Evolutionary conservation across 108 stramenopile genomes (phyloP).

Genomic region (Pseudonitzschia multistriata): DNA sequence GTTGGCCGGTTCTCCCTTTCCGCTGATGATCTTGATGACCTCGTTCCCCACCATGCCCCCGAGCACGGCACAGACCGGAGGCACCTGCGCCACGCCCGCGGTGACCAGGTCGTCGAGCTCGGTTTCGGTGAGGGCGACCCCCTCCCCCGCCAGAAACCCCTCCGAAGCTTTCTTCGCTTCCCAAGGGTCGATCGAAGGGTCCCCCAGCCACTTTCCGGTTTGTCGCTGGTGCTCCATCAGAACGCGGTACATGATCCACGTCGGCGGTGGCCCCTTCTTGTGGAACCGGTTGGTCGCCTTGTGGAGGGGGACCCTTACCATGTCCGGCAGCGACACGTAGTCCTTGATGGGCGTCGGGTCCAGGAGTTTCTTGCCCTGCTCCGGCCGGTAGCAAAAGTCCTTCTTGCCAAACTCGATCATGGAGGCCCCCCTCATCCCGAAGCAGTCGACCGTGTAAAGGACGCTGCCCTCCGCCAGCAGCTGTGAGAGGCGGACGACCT

Average conservation of each 20-base stretch:
- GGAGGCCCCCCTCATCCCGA: slow-evolving; percentile 78
- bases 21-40: slow-evolving; percentile 88
- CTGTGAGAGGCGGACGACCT: slow-evolving; percentile 62
- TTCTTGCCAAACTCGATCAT: slow-evolving; percentile 76
- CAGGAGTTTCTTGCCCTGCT: slow-evolving; percentile 78
- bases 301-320: slow-evolving; percentile 46
- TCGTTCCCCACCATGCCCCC: slow-evolving; percentile 95
- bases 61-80: slow-evolving; percentile 88
- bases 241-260: slow-evolving; percentile 59
- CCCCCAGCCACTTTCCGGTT: slow-evolving; percentile 25
- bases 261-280: slow-evolving; percentile 50
- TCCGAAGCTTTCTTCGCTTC: background rate
- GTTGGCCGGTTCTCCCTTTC: slow-evolving; percentile 90
- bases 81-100: slow-evolving; percentile 71
- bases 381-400: slow-evolving; percentile 59
- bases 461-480: slow-evolving; percentile 26
- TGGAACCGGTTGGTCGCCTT: slow-evolving; percentile 70
- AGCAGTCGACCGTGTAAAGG: slow-evolving; percentile 76
- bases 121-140: slow-evolving; percentile 5
- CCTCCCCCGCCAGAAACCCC: slow-evolving; percentile 18
- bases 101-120: slow-evolving; percentile 36
- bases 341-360: slow-evolving; percentile 49
- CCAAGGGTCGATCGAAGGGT: background rate
- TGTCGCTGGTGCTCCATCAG: slow-evolving; percentile 68
- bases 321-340: slow-evolving; percentile 59